Conservation (phyloP, 2,329 filamentous ascomycete species). For the Cytospora schulzeri region DNA sequence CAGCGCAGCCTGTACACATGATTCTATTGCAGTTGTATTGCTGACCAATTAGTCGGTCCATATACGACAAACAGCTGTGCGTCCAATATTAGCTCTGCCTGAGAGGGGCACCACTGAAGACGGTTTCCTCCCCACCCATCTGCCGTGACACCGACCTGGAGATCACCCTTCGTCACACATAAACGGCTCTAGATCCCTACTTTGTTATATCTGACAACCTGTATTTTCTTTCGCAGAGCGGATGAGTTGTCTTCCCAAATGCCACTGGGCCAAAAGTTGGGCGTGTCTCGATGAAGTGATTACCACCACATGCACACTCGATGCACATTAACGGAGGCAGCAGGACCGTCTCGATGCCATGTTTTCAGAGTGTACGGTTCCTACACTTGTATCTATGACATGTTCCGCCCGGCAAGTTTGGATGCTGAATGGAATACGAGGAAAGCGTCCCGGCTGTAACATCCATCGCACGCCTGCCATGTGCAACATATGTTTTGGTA, state of each 20-base stretch:
- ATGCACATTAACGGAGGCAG: conserved; percentile 15
- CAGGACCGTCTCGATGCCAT: conserved; percentile 1
- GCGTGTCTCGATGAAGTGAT: conserved; percentile 8
- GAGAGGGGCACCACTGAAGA: not conserved
- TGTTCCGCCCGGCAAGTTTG: not conserved
- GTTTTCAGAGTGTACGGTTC: not conserved
- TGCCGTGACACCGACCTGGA: conserved; percentile 21
- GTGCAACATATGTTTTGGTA: not conserved
- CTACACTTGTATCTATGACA: not conserved
- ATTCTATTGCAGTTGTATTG: not conserved
- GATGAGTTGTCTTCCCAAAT: not conserved
- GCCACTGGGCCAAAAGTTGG: not conserved
- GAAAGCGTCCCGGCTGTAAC: not conserved
- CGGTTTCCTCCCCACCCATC: conserved; percentile 9
- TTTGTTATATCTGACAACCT: conserved; percentile 11
- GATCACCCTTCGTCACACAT: conserved; percentile 2
- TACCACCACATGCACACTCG: not conserved
- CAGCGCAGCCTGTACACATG: not conserved
- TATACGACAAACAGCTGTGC: not conserved
- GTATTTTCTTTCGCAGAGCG: conserved; percentile 5
- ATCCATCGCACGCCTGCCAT: not conserved
- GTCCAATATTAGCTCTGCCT: not conserved
- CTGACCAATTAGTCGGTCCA: not conserved
- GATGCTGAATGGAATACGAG: not conserved
- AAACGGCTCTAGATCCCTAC: not conserved